Percentiles rank a stretch among this genome's conserved stretches.
Evolutionary conservation across 805 yeast genomes (phyloP).

Genomic region (Nakazawaea ernobii): DNA sequence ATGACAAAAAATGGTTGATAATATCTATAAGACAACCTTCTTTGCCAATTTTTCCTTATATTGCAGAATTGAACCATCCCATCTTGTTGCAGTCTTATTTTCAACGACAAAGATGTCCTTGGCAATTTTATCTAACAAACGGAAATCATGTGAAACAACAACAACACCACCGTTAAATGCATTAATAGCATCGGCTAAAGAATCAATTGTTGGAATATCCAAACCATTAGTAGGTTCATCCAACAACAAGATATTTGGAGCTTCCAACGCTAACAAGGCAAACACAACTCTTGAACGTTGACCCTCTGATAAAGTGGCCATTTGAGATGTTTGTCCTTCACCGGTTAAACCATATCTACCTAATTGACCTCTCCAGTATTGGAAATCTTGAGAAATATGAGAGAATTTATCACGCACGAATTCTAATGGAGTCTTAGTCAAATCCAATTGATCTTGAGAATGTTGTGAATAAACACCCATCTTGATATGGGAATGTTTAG

Average conservation of each 20-base stretch:
- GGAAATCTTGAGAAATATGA: constrained; percentile 90
- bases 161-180: constrained; percentile 97
- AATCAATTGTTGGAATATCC: constrained; percentile 97
- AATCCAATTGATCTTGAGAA: constrained; percentile 95
- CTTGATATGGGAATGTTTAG: constrained; percentile 95
- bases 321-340: constrained; percentile 96
- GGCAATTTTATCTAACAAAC: constrained; percentile 94
- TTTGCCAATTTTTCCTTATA: constrained; percentile 94
- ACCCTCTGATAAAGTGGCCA: constrained; percentile 98
- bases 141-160: constrained; percentile 98
- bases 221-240: constrained; percentile 99
- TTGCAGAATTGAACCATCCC: constrained; percentile 88
- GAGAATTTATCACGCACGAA: constrained; percentile 95
- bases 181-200: constrained; percentile 93
- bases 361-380: constrained; percentile 96
- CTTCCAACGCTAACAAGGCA: constrained; percentile 90
- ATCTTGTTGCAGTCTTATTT: constrained; percentile 89
- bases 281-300: constrained; percentile 99
- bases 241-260: constrained; percentile 88
- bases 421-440: constrained; percentile 92
- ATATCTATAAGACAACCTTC: constrained; percentile 65
- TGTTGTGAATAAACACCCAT: constrained; percentile 99
- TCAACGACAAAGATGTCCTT: constrained; percentile 96
- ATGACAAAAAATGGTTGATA: background rate
- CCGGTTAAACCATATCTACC: constrained; percentile 99